phyloP scores from a whole-genome alignment of 345 rosid species.

The Salix viminalis region DNA sequence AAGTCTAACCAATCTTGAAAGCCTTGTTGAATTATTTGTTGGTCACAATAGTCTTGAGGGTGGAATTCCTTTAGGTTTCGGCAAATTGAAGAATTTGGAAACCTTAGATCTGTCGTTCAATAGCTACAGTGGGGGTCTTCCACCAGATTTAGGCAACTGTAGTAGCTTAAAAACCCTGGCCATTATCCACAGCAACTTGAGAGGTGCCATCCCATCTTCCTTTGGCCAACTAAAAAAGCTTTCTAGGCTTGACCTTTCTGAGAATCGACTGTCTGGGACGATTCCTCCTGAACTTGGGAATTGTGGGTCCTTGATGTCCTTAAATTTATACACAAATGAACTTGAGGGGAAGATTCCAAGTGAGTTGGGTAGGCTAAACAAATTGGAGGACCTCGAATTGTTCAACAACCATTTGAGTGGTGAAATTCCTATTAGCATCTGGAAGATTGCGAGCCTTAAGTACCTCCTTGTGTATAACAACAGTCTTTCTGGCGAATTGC shows the following conservation, averaged over 20 bases:
- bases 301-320: constrained; percentile 49
- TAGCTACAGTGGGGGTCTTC: constrained; percentile 50
- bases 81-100: constrained; percentile 42
- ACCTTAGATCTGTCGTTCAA: constrained; percentile 57
- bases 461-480: constrained; percentile 52
- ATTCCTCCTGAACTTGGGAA: constrained; percentile 67
- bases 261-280: constrained; percentile 59
- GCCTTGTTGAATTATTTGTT: constrained; percentile 42
- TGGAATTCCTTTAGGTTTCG: constrained; percentile 41
- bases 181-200: constrained; percentile 43
- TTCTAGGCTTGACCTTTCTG: constrained; percentile 46
- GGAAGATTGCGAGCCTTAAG: constrained; percentile 58
- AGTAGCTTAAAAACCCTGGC: constrained; percentile 42
- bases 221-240: constrained; percentile 51
- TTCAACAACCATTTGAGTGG: constrained; percentile 58
- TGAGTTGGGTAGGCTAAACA: constrained; percentile 47
- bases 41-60: constrained; percentile 46
- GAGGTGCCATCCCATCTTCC: constrained; percentile 62
- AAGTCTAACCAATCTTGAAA: constrained; percentile 48
- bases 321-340: constrained; percentile 47
- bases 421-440: constrained; percentile 62
- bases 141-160: constrained; percentile 53
- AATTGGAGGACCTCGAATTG: constrained; percentile 51
- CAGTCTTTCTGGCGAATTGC: constrained; percentile 65
- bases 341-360: constrained; percentile 64